Evolutionary conservation across 805 yeast species (phyloP).

Genomic region (Lachancea lanzarotensis): DNA sequence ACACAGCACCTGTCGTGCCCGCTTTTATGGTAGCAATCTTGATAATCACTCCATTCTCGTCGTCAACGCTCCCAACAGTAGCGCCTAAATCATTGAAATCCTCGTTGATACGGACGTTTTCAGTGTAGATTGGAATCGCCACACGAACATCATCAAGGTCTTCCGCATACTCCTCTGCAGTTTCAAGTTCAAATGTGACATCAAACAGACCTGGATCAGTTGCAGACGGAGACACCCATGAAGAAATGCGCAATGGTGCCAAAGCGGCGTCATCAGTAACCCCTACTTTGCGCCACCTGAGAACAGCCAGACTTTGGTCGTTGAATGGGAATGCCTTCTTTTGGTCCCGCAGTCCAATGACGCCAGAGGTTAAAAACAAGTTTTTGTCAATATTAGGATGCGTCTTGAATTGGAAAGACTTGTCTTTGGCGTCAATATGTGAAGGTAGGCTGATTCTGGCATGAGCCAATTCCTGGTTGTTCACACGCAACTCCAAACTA

Average conservation of each 20-base stretch:
- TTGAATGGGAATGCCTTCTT: constrained; percentile 82
- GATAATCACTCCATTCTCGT: constrained; percentile 61
- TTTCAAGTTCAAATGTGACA: constrained; percentile 86
- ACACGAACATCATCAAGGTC: constrained; percentile 44
- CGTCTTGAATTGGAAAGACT: constrained; percentile 67
- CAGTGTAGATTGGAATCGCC: constrained; percentile 60
- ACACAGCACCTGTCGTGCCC: constrained; percentile 65
- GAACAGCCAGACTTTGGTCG: constrained; percentile 83
- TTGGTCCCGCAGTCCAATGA: constrained; percentile 71
- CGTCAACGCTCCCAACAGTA: constrained; percentile 49
- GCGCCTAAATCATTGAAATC: constrained; percentile 47
- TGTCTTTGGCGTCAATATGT: constrained; percentile 40
- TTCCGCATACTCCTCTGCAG: constrained; percentile 42
- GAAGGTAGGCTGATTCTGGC: constrained; percentile 56
- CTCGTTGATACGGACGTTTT: constrained; percentile 45
- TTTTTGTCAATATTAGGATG: constrained; percentile 92
- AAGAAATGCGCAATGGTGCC: constrained; percentile 67
- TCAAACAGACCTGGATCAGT: constrained; percentile 50
- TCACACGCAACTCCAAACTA: constrained; percentile 81
- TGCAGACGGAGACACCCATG: constrained; percentile 71
- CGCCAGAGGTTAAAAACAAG: constrained; percentile 49
- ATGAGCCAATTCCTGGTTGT: constrained; percentile 62
- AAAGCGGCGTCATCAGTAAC: constrained; percentile 47
- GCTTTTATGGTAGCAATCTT: constrained; percentile 46
- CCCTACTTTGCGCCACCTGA: constrained; percentile 83